Evolutionary conservation across 176 grass and related monocot species (phyloP).

Genomic region (Zoysia pacifica): DNA sequence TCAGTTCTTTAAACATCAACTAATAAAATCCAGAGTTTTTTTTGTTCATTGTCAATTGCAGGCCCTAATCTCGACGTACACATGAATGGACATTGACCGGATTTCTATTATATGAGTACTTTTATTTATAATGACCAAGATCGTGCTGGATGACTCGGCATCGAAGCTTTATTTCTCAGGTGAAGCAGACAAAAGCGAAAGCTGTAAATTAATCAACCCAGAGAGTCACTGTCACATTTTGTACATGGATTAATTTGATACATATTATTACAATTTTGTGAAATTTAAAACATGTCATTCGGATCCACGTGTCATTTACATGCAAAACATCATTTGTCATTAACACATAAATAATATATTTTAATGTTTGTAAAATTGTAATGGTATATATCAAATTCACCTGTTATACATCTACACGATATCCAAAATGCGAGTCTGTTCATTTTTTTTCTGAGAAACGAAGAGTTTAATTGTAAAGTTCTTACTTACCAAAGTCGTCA

Average conservation of each 20-base stretch:
- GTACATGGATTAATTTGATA: too few relatives aligned
- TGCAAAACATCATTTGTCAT: too few relatives aligned
- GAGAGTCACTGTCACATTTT: background rate
- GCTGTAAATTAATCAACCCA: background rate
- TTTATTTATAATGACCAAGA: background rate
- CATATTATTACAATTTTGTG: too few relatives aligned
- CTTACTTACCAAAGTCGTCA: too few relatives aligned
- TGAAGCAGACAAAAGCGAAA: background rate
- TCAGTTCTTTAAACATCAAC: too few relatives aligned
- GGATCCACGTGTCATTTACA: too few relatives aligned
- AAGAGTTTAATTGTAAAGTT: background rate
- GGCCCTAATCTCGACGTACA: slow-evolving; percentile 2
- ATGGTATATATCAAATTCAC: too few relatives aligned
- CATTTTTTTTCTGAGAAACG: background rate
- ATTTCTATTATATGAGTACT: background rate
- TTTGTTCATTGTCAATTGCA: background rate
- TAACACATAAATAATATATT: too few relatives aligned
- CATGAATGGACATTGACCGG: slow-evolving; percentile 1
- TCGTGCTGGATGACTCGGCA: slow-evolving; percentile 14
- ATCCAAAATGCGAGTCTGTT: background rate
- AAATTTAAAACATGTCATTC: too few relatives aligned
- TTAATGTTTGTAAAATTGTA: too few relatives aligned
- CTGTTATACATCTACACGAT: background rate
- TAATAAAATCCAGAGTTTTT: too few relatives aligned
- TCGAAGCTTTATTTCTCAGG: background rate